These are phyloP conservation scores for Colletotrichum plurivorum DNA, from an alignment of 2,329 filamentous ascomycete species.

Conservation along the genomic window DNA sequence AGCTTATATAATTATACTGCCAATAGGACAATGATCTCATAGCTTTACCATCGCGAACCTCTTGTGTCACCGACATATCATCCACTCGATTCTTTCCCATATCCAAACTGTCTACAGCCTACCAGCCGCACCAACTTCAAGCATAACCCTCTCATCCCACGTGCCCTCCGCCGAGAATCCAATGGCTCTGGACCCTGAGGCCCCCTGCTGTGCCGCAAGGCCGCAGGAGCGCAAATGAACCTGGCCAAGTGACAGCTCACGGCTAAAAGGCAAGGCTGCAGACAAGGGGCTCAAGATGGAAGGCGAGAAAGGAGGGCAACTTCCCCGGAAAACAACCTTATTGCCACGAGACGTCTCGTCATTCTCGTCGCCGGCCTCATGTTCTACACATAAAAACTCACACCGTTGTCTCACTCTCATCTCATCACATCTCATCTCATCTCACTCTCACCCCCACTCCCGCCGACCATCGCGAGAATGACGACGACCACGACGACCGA, in stretches of 20 bases:
- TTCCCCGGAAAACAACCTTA: not conserved
- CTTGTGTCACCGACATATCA: too few relatives aligned
- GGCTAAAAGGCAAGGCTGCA: slow-evolving; percentile 1
- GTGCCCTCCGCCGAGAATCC: not conserved
- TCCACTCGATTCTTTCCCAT: too few relatives aligned
- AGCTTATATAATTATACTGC: slow-evolving; percentile 2
- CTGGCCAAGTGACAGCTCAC: slow-evolving; percentile 1
- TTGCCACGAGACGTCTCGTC: not conserved
- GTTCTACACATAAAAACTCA: not conserved
- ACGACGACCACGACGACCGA: not conserved
- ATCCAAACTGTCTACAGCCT: too few relatives aligned
- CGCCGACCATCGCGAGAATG: not conserved
- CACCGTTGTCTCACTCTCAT: not conserved
- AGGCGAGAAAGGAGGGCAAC: not conserved
- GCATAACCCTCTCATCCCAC: not conserved
- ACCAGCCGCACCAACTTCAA: too few relatives aligned
- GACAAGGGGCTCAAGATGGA: not conserved
- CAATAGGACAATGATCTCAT: not conserved
- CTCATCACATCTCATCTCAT: too few relatives aligned
- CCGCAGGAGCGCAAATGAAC: not conserved
- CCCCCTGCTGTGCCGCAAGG: slow-evolving; percentile 5
- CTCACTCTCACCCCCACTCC: too few relatives aligned
- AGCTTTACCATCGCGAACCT: too few relatives aligned
- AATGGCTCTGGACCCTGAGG: not conserved
- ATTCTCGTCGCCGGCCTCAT: not conserved